Conservation (phyloP, 73 alveolate genomes). For the Uronychia binucleata region DNA sequence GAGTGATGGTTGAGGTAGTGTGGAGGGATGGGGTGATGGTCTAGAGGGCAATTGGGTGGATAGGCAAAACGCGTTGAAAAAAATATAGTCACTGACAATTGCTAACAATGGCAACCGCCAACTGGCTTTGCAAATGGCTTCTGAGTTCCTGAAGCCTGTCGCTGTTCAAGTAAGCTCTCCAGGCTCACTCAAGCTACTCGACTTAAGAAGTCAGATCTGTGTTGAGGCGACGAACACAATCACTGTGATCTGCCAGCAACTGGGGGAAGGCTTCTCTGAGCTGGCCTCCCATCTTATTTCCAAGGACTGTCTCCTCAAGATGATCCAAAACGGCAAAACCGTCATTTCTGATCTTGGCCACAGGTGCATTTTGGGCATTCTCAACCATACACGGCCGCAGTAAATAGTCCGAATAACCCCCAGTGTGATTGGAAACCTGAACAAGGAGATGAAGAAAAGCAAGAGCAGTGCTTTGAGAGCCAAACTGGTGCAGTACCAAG, state of each 20-base stretch:
- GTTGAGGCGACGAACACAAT: background rate
- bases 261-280: background rate
- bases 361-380: background rate
- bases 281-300: background rate
- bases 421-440: background rate
- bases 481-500: background rate
- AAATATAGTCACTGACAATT: background rate
- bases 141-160: background rate
- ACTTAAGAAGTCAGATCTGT: background rate
- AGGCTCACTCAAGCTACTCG: background rate
- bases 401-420: no score
- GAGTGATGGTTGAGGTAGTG: no score
- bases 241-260: background rate
- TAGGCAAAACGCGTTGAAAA: background rate
- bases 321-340: background rate
- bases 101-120: background rate
- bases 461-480: background rate
- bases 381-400: background rate
- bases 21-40: no score
- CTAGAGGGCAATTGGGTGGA: background rate
- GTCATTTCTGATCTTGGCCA: background rate
- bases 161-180: background rate
- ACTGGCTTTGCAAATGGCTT: background rate
- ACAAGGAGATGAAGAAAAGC: background rate
- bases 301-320: background rate